Evolutionary conservation across 805 yeast species (phyloP), one percentile per base, ranked within the genome.

Genomic region (Blastobotrys attinorum): DNA sequence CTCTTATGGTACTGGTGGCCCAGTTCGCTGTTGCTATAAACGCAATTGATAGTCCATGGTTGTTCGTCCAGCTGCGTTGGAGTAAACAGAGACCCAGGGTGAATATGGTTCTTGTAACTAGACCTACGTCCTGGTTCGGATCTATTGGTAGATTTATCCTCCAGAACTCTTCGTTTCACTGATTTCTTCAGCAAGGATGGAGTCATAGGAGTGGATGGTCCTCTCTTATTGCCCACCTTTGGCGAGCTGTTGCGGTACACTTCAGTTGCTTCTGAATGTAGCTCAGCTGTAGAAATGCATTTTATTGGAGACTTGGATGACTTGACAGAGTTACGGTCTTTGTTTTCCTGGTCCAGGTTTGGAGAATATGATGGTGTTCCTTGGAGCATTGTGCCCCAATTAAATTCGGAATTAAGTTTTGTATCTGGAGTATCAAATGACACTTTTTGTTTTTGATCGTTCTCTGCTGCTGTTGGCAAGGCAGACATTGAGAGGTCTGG

Each of bases 191-290:
- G 39, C 40, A 45, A 22, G 7, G 46, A 39, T 16, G 53, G 53
- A 3, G 53, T 49, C 22, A 44, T 13, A 11, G 53, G 53, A 4
- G 50, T 45, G 13, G 43, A 25, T 3, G 49, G 43, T 4, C 39
- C 22, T 37, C 50, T 31, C 31, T 47, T 49, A 2, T 13, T 18
- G 15, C 29, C 22, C 23, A 21, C 39, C 11, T 34, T 45, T 10
- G 37, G 44, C 29, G 8, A 27, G 16, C 11, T 32, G n/a, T n/a
- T n/a, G n/a, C n/a, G n/a, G n/a, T n/a, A n/a, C 37, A 21, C 11
- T 17, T 10, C 39, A 8, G 37, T 31, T n/a, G 44, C 17, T 27
- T 34, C 37, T 11, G n/a, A n/a, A n/a, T n/a, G n/a, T n/a, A n/a
- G n/a, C n/a, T n/a, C n/a, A n/a, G n/a, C n/a, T n/a, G n/a, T n/a